These are phyloP conservation scores for Phaeodactylum tricornutum DNA, from an alignment of 108 stramenopile genomes.

Conservation along the genomic window DNA sequence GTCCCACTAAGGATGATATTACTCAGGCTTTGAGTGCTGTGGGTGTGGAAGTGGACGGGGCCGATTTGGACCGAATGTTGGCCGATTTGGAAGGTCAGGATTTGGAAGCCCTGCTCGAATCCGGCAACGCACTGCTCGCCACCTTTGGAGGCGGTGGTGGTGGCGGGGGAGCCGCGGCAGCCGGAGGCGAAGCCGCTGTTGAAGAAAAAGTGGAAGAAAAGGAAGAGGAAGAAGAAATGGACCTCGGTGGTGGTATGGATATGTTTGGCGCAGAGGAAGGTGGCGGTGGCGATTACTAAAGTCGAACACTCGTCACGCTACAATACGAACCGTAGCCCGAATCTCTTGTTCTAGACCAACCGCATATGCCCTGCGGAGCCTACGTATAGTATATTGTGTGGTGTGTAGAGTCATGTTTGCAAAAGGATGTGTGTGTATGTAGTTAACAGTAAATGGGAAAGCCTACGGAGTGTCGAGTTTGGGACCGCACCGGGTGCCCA, in stretches of 20 bases:
- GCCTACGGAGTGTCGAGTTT: no score
- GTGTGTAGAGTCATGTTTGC: not conserved
- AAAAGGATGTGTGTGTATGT: no score
- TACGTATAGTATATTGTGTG: no score
- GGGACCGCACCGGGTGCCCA: no score
- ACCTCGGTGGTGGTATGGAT: slow-evolving; percentile 47
- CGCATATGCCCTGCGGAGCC: no score
- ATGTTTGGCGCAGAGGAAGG: slow-evolving; percentile 60
- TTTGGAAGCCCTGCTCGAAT: slow-evolving; percentile 70
- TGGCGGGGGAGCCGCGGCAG: slow-evolving; percentile 64
- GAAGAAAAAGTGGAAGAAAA: slow-evolving; percentile 38
- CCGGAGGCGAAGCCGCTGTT: slow-evolving; percentile 48
- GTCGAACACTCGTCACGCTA: no score
- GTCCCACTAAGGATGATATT: slow-evolving; percentile 91
- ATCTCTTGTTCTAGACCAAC: no score
- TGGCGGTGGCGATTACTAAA: slow-evolving; percentile 70
- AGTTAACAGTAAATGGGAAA: no score
- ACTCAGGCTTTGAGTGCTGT: slow-evolving; percentile 77
- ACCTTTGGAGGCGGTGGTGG: slow-evolving; percentile 93
- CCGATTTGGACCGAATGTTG: slow-evolving; percentile 48
- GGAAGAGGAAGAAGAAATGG: slow-evolving; percentile 63
- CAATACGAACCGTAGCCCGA: no score
- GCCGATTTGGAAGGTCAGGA: slow-evolving; percentile 94
- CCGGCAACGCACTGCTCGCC: slow-evolving; percentile 80
- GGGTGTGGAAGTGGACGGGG: slow-evolving; percentile 85